These are phyloP conservation scores for Saprolegnia parasitica DNA, from an alignment of 352 stramenopile genomes.

Conservation along the genomic window DNA sequence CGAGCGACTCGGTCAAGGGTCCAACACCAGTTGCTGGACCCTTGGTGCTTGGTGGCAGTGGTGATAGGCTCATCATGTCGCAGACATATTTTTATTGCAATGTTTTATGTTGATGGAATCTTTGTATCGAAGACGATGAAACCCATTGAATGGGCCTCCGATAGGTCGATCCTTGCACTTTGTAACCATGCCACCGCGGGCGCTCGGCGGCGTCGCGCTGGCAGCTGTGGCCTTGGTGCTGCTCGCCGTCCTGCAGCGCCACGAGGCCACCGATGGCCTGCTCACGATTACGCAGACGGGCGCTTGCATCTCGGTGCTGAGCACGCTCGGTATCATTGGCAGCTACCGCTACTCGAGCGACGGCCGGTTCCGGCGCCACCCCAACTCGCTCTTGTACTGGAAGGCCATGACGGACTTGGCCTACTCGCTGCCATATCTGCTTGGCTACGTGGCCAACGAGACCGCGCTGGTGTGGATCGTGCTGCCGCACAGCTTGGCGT, in stretches of 20 bases:
- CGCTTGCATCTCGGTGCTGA: slow-evolving; percentile 2
- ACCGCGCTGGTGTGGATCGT: slow-evolving; percentile 55
- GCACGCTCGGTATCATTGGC: neutral
- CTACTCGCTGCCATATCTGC: slow-evolving; percentile 72
- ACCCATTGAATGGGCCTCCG: neutral
- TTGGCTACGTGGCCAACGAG: slow-evolving; percentile 48
- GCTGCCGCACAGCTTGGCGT: slow-evolving; percentile 67
- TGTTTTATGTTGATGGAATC: neutral
- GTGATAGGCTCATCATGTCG: neutral
- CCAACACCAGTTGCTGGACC: too few species aligned
- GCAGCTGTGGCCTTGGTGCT: neutral
- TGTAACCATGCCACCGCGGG: neutral
- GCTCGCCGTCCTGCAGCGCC: neutral
- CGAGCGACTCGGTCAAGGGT: too few species aligned
- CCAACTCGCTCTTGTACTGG: slow-evolving; percentile 81
- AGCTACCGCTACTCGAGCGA: neutral
- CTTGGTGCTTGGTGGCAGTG: too few species aligned
- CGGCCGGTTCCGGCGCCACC: slow-evolving; percentile 42
- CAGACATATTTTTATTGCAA: neutral
- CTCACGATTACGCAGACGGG: neutral
- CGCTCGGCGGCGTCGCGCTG: neutral
- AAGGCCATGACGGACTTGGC: slow-evolving; percentile 67
- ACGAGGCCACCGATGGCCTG: neutral
- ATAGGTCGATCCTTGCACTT: neutral
- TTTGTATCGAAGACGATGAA: neutral